Evolutionary conservation across 169 alveolate species (phyloP).

Genomic region (Eimeria nieschulzi): DNA sequence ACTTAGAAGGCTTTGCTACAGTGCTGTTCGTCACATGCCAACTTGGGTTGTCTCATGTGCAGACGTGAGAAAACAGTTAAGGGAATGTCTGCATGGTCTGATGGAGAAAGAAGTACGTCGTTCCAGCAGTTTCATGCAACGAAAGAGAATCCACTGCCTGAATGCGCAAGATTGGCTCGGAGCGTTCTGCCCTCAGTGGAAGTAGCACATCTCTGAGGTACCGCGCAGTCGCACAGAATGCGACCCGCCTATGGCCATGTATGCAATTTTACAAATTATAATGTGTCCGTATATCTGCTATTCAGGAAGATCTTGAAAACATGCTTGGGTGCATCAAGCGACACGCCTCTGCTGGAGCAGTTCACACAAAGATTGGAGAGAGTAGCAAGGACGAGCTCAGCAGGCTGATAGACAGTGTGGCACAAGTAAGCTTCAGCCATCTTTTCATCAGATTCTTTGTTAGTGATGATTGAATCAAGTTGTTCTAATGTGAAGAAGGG

Average conservation of each 20-base stretch:
- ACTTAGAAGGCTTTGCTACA: too few relatives aligned
- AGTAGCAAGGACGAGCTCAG: not conserved
- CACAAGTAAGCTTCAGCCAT: not conserved
- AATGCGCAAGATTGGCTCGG: too few relatives aligned
- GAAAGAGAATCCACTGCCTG: not conserved
- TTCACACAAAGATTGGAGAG: not conserved
- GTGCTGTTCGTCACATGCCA: too few relatives aligned
- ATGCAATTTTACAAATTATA: too few relatives aligned
- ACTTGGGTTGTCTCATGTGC: not conserved
- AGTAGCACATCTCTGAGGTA: too few relatives aligned
- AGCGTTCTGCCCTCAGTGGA: too few relatives aligned
- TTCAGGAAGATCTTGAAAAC: not conserved
- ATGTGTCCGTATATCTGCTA: not conserved
- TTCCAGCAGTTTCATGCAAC: not conserved
- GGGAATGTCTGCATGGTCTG: not conserved
- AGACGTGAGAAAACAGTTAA: conserved; percentile 1
- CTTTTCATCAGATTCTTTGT: not conserved
- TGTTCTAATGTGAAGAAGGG: too few relatives aligned
- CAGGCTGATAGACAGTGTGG: not conserved
- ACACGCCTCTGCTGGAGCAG: not conserved
- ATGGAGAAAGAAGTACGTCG: not conserved
- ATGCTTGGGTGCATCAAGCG: conserved; percentile 9
- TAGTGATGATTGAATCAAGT: not conserved
- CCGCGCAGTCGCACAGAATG: too few relatives aligned
- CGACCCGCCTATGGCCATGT: too few relatives aligned